phyloP scores from a whole-genome alignment of 1,284 basidiomycete genomes.

The Cutaneotrichosporon cutaneum region DNA sequence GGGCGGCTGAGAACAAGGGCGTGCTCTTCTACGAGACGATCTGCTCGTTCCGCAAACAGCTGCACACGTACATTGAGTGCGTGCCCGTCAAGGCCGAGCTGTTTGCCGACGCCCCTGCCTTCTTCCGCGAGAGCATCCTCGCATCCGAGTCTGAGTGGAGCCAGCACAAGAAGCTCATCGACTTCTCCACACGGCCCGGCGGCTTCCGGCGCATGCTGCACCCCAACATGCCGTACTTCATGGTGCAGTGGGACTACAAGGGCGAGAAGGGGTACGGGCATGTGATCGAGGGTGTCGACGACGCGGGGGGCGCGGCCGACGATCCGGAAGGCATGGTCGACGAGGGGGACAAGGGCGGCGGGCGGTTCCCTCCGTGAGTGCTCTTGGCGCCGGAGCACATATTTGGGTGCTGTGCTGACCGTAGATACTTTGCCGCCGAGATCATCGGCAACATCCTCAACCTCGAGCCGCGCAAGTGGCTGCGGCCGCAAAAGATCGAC shows the following conservation, averaged over 20 bases:
- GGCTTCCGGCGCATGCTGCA: conserved; percentile 92
- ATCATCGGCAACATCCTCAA: conserved; percentile 91
- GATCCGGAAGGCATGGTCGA: conserved; percentile 64
- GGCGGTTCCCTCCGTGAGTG: conserved; percentile 78
- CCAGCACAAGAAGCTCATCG: conserved; percentile 93
- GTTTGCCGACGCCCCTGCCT: conserved; percentile 82
- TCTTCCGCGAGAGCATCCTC: conserved; percentile 93
- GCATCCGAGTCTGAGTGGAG: conserved; percentile 94
- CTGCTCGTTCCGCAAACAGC: conserved; percentile 76
- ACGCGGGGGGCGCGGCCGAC: conserved; percentile 64
- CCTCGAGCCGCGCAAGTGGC: conserved; percentile 82
- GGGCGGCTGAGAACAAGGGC: conserved; percentile 80
- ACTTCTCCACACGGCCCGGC: conserved; percentile 81
- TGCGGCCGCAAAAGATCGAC: conserved; percentile 73
- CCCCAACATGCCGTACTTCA: conserved; percentile 95
- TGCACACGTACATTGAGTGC: conserved; percentile 86
- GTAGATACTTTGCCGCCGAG: conserved; percentile 88
- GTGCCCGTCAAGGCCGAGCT: conserved; percentile 82
- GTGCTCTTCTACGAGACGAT: conserved; percentile 95
- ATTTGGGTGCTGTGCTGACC: not conserved
- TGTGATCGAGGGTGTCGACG: conserved; percentile 83
- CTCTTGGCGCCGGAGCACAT: not conserved
- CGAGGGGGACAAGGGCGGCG: conserved; percentile 82
- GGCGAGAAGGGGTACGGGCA: conserved; percentile 97
- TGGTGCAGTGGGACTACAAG: conserved; percentile 96